A percentile compares a stretch with the other conserved stretches of the same genome.
phyloP scores from a whole-genome alignment of 148 eudicot species.

The Rhododendron henanense region DNA sequence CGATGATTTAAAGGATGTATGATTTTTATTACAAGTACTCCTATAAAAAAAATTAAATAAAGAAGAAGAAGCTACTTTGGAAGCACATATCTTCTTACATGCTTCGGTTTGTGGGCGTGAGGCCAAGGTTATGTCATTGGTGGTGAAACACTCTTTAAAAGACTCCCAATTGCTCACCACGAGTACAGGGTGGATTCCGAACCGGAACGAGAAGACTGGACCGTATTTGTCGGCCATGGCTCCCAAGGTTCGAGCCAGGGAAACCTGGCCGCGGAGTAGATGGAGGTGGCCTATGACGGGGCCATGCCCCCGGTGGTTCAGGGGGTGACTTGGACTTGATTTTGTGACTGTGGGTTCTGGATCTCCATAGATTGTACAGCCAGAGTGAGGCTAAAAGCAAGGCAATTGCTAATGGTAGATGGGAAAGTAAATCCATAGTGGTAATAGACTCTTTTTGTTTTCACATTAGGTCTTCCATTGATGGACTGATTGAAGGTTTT shows the following conservation, averaged over 20 bases:
- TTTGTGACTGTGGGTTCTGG: background rate
- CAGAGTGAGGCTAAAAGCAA: background rate
- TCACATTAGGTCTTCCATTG: background rate
- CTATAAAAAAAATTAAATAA: no score
- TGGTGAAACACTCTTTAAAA: background rate
- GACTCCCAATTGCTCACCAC: constrained; percentile 4
- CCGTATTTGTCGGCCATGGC: constrained; percentile 9
- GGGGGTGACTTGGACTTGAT: background rate
- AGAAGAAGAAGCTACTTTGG: no score
- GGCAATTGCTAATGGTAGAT: background rate
- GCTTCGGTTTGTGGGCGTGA: background rate
- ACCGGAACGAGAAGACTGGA: background rate
- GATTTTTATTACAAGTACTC: no score
- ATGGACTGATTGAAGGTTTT: background rate
- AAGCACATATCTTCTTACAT: background rate
- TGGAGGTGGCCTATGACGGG: background rate
- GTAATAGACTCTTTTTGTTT: no score
- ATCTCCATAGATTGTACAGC: background rate
- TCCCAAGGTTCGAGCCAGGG: background rate
- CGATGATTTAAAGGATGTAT: no score
- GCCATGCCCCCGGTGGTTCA: constrained; percentile 5
- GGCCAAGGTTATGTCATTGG: background rate
- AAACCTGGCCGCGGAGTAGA: background rate
- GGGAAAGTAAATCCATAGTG: background rate
- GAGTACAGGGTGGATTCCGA: background rate